Evolutionary conservation across 257 asterid species (phyloP).

Genomic region (Petunia axillaris): DNA sequence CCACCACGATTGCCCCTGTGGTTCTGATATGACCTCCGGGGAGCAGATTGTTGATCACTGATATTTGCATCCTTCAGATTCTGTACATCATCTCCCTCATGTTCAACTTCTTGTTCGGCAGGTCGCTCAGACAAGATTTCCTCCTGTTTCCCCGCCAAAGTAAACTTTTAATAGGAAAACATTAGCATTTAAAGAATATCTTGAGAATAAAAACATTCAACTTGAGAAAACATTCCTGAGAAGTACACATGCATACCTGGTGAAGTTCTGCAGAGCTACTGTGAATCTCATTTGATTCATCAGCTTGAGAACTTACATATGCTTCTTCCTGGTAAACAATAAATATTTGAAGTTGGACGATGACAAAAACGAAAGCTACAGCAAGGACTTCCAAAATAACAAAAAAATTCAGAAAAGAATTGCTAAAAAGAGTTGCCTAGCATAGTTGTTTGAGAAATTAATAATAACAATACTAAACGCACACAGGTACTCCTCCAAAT

Average conservation of each 20-base stretch:
- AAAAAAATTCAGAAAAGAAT: background rate
- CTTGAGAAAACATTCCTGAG: background rate
- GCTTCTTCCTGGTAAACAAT: background rate
- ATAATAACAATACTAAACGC: background rate
- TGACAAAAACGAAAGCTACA: conserved; percentile 5
- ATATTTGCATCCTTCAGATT: conserved; percentile 42
- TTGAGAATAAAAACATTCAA: background rate
- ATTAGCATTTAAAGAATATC: background rate
- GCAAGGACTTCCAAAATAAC: background rate
- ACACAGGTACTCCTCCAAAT: background rate
- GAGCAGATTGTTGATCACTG: conserved; percentile 28
- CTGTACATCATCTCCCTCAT: conserved; percentile 23
- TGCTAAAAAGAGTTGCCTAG: background rate
- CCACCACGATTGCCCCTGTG: conserved; percentile 55
- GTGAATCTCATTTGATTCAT: background rate
- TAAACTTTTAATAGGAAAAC: background rate
- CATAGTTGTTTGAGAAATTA: background rate
- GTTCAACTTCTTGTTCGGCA: conserved; percentile 15
- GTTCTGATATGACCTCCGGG: conserved; percentile 45
- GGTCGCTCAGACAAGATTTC: conserved; percentile 1
- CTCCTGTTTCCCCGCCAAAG: background rate
- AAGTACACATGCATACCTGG: conserved; percentile 18
- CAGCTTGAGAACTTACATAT: conserved; percentile 5
- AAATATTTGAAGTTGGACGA: conserved; percentile 18
- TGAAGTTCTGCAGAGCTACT: background rate